Percentiles rank a stretch among this genome's conserved stretches.
These are phyloP conservation scores for Daldinia eschscholtzii DNA, from an alignment of 2,329 filamentous ascomycete species.

Conservation along the genomic window DNA sequence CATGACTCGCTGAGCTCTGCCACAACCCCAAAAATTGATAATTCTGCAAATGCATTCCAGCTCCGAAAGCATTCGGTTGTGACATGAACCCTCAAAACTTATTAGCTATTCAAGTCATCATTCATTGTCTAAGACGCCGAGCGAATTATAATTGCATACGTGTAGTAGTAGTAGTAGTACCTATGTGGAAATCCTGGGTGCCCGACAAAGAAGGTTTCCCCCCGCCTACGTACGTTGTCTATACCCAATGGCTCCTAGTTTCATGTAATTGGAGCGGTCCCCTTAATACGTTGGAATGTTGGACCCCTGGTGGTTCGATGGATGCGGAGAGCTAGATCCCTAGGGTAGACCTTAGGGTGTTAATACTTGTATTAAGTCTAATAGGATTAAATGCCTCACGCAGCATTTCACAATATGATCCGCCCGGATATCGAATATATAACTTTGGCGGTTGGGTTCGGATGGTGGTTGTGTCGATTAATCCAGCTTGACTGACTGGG, in stretches of 20 bases:
- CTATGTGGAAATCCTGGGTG: slow-evolving; percentile 1
- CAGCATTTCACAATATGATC: background rate
- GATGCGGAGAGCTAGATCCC: slow-evolving; percentile 4
- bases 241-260: slow-evolving; percentile 2
- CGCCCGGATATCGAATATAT: background rate
- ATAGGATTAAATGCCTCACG: slow-evolving; percentile 3
- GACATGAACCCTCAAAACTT: background rate
- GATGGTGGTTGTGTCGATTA: background rate
- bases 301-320: background rate
- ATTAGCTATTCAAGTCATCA: background rate
- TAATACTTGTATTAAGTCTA: background rate
- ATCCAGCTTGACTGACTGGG: background rate
- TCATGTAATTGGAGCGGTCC: background rate
- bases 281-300: background rate
- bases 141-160: slow-evolving; percentile 4
- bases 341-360: background rate
- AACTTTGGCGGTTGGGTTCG: background rate
- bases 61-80: slow-evolving; percentile 1
- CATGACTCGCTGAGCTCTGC: slow-evolving; percentile 21
- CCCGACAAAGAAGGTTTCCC: background rate
- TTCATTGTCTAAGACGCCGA: background rate
- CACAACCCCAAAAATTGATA: slow-evolving; percentile 37
- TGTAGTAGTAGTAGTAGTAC: background rate
- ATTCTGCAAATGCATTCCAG: slow-evolving; percentile 20
- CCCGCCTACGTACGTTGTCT: slow-evolving; percentile 4